Evolutionary conservation across 257 asterid species (phyloP).

Genomic region (Solanum appendiculatum): DNA sequence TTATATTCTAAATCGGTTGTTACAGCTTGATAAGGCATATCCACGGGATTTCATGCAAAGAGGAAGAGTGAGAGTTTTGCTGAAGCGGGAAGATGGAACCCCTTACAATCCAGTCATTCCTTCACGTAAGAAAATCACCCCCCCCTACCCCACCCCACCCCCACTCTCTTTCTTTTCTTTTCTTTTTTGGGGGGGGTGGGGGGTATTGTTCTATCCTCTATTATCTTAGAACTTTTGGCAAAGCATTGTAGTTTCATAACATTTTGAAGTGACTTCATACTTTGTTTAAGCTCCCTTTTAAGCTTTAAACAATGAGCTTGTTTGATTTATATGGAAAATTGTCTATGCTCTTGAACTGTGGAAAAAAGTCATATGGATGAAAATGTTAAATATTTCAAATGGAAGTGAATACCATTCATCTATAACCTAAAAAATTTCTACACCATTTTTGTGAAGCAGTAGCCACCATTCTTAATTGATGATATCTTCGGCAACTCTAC

Average conservation of each 20-base stretch:
- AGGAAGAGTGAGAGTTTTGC: slow-evolving; percentile 85
- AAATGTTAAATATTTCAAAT: not conserved
- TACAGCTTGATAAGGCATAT: slow-evolving; percentile 82
- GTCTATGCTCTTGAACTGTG: not conserved
- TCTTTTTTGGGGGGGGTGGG: too few relatives aligned
- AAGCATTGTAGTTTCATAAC: not conserved
- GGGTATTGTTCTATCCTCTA: not conserved
- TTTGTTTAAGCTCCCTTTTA: not conserved
- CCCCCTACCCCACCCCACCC: not conserved
- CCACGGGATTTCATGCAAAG: slow-evolving; percentile 97
- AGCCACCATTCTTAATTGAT: not conserved
- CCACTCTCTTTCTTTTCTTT: too few relatives aligned
- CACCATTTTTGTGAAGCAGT: not conserved
- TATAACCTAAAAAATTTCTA: not conserved
- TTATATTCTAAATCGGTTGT: not conserved
- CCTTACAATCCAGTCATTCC: slow-evolving; percentile 62
- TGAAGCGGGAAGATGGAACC: slow-evolving; percentile 81
- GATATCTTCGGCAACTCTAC: not conserved
- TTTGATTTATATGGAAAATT: not conserved
- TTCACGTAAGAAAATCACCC: slow-evolving; percentile 39
- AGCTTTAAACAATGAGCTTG: not conserved
- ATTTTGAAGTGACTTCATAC: not conserved
- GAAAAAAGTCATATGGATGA: not conserved
- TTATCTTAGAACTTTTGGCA: not conserved
- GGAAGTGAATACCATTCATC: not conserved